phyloP scores from a whole-genome alignment of 257 asterid species.

The Ocimum tenuiflorum region DNA sequence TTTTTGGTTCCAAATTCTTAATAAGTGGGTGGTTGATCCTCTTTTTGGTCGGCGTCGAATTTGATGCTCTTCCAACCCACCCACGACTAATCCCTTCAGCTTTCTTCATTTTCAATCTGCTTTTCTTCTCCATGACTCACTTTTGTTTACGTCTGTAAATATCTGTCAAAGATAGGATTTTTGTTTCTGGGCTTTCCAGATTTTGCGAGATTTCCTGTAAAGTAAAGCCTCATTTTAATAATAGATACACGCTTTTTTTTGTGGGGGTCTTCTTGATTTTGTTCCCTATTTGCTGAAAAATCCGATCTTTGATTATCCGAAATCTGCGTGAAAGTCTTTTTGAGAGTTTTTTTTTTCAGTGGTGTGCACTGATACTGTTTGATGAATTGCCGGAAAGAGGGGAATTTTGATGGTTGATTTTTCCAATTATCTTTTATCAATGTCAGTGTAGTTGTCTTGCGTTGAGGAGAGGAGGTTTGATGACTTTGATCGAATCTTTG shows the following conservation, averaged over 20 bases:
- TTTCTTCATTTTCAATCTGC: conserved; percentile 2
- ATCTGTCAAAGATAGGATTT: conserved; percentile 34
- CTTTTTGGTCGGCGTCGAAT: conserved; percentile 53
- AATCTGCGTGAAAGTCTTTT: background rate
- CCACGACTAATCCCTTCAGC: conserved; percentile 17
- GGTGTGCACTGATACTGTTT: conserved; percentile 6
- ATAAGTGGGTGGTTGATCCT: conserved; percentile 41
- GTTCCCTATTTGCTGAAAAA: background rate
- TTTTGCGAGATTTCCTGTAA: background rate
- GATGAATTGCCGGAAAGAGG: conserved; percentile 1
- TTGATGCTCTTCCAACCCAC: conserved; percentile 29
- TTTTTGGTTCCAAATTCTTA: conserved; percentile 35
- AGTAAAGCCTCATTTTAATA: conserved; percentile 6
- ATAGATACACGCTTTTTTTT: background rate
- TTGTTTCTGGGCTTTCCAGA: conserved; percentile 17
- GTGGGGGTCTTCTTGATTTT: conserved; percentile 21
- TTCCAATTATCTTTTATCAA: background rate
- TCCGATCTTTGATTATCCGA: conserved; percentile 12
- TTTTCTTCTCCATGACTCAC: background rate
- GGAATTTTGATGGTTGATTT: background rate
- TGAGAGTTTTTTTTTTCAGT: conserved; percentile 9
- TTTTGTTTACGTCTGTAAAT: conserved; percentile 28
- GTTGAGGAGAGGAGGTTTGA: conserved; percentile 21
- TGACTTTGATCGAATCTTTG: conserved; percentile 20
- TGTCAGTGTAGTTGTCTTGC: background rate